Conservation (phyloP, 768 basidiomycete genomes). For the Trametes sanguinea region DNA sequence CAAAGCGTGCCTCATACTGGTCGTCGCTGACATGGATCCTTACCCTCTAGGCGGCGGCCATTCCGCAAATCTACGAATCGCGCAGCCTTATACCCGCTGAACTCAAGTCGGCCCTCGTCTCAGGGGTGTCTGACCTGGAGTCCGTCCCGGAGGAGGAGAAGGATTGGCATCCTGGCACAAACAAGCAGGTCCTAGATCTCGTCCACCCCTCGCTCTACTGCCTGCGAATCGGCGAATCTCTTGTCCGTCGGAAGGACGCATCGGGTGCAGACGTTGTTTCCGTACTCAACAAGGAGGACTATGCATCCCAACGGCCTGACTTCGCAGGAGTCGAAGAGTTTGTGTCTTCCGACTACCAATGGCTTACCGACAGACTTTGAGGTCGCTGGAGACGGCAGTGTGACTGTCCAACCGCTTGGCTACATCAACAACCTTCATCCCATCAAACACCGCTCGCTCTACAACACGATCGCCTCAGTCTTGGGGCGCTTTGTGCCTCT, state of each 20-base stretch:
- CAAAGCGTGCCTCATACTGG: too few species aligned
- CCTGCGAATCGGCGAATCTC: not conserved
- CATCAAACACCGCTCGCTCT: slow-evolving; percentile 17
- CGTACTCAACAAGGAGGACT: too few species aligned
- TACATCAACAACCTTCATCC: slow-evolving; percentile 38
- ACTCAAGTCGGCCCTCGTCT: not conserved
- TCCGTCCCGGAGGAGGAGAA: slow-evolving; percentile 36
- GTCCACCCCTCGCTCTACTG: slow-evolving; percentile 39
- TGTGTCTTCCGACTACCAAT: slow-evolving; percentile 20
- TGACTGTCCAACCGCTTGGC: slow-evolving; percentile 10
- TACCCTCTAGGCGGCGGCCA: not conserved
- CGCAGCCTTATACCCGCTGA: not conserved
- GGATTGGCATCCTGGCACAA: slow-evolving; percentile 50
- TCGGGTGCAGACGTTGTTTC: too few species aligned
- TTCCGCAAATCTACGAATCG: not conserved
- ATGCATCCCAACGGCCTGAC: too few species aligned
- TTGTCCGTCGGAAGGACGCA: too few species aligned
- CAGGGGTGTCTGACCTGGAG: slow-evolving; percentile 34
- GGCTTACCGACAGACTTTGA: slow-evolving; percentile 36
- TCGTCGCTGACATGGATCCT: too few species aligned
- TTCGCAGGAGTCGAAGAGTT: too few species aligned
- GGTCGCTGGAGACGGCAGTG: slow-evolving; percentile 24
- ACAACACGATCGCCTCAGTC: slow-evolving; percentile 23
- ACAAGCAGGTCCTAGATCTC: slow-evolving; percentile 36
- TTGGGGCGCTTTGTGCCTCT: slow-evolving; percentile 29